A percentile compares a stretch with the other conserved stretches of the same genome.
Evolutionary conservation across 1,284 basidiomycete genomes (phyloP).

Genomic region (Ustilago vetiveriae): DNA sequence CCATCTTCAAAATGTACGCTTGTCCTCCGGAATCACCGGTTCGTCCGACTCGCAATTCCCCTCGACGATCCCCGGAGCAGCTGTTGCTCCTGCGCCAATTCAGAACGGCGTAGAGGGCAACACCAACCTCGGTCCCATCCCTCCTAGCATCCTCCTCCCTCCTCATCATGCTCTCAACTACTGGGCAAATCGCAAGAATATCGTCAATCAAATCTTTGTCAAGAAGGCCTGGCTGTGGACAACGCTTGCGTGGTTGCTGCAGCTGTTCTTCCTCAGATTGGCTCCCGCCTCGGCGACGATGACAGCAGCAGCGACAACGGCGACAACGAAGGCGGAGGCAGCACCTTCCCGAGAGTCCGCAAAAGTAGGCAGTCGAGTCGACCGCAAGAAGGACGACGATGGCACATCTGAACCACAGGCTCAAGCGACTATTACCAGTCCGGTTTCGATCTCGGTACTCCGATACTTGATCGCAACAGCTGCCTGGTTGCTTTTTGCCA

Average conservation of each 20-base stretch:
- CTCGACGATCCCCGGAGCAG: slow-evolving; percentile 29
- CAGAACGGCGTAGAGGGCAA: slow-evolving; percentile 68
- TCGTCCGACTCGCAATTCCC: slow-evolving; percentile 13
- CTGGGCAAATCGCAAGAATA: slow-evolving; percentile 79
- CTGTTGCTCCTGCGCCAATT: slow-evolving; percentile 14
- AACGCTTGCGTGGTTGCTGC: slow-evolving; percentile 41
- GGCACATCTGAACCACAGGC: neutral
- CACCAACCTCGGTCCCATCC: slow-evolving; percentile 71
- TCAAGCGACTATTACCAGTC: slow-evolving; percentile 31
- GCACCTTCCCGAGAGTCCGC: slow-evolving; percentile 9
- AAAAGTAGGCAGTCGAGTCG: slow-evolving; percentile 1
- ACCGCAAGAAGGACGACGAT: slow-evolving; percentile 24
- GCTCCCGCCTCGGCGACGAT: slow-evolving; percentile 4
- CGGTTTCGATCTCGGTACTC: slow-evolving; percentile 32
- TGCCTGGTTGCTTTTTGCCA: slow-evolving; percentile 69
- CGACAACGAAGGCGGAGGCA: neutral
- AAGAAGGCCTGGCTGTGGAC: slow-evolving; percentile 95
- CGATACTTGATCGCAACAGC: slow-evolving; percentile 35
- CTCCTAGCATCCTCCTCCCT: slow-evolving; percentile 72
- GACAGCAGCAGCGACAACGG: neutral
- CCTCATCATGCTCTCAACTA: slow-evolving; percentile 38
- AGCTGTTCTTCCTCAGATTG: slow-evolving; percentile 32
- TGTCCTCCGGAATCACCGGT: slow-evolving; percentile 62
- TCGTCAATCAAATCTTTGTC: slow-evolving; percentile 85
- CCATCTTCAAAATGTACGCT: slow-evolving; percentile 56